phyloP scores from a whole-genome alignment of 176 grass and related monocot species.

The Tuctoria greenei region DNA sequence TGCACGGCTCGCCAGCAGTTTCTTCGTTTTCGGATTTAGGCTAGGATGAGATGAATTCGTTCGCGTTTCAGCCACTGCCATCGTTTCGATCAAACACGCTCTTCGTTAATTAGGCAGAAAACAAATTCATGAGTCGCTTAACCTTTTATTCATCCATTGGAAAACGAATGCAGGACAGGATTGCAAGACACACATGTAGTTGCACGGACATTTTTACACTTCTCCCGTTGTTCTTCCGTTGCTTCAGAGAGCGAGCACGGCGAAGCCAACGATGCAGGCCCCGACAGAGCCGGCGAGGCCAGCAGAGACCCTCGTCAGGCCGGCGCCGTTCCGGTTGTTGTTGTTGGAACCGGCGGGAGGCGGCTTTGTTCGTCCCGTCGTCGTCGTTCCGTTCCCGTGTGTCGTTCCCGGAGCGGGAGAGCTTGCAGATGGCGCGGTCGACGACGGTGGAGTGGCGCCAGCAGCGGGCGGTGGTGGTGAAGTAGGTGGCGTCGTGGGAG shows the following conservation, averaged over 20 bases:
- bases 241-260: conserved; percentile 52
- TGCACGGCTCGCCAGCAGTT: too few relatives aligned
- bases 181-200: neutral
- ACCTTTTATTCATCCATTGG: conserved; percentile 30
- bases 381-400: neutral
- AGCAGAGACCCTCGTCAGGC: neutral
- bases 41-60: too few relatives aligned
- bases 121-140: neutral
- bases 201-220: neutral
- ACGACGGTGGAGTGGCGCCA: neutral
- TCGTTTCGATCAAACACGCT: neutral
- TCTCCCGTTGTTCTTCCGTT: neutral
- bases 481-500: neutral
- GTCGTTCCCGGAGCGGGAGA: conserved; percentile 18
- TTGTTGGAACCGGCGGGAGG: neutral
- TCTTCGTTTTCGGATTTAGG: too few relatives aligned
- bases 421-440: neutral
- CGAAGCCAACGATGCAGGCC: conserved; percentile 49
- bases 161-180: conserved; percentile 37
- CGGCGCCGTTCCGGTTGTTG: conserved; percentile 29
- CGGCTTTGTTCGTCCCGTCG: conserved; percentile 14
- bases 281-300: conserved; percentile 42
- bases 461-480: neutral
- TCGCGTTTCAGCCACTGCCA: neutral
- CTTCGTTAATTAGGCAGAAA: neutral